Evolutionary conservation across 208 protist genomes (phyloP).

Genomic region (Leishmania tropica): DNA sequence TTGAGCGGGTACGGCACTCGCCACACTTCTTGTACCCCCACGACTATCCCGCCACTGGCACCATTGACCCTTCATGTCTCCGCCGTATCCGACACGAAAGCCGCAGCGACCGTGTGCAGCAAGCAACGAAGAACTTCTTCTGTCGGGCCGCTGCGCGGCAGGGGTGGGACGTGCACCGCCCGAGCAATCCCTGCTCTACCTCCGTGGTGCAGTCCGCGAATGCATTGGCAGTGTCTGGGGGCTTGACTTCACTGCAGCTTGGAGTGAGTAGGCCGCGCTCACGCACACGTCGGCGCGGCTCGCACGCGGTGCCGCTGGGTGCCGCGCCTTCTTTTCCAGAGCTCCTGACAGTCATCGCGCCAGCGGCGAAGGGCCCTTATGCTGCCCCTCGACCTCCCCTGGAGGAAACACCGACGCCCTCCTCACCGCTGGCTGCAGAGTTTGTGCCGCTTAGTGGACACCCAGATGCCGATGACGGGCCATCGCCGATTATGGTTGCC

Average conservation of each 20-base stretch:
- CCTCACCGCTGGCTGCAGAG: not conserved
- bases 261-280: not conserved
- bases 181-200: constrained; percentile 13
- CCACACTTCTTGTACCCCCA: constrained; percentile 15
- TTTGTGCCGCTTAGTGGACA: too few species aligned
- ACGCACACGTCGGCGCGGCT: not conserved
- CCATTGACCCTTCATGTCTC: constrained; percentile 17
- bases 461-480: not conserved
- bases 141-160: constrained; percentile 8
- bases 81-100: constrained; percentile 17
- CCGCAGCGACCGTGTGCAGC: constrained; percentile 13
- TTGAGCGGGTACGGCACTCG: constrained; percentile 13
- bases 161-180: not conserved
- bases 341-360: not conserved
- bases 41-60: constrained; percentile 11
- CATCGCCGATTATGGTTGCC: not conserved
- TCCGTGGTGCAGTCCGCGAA: not conserved
- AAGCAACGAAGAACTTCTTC: constrained; percentile 11
- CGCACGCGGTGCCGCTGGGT: not conserved
- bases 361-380: not conserved
- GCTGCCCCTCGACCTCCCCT: not conserved
- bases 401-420: not conserved
- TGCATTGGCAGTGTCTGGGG: not conserved
- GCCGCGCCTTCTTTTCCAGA: not conserved
- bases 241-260: not conserved